Evolutionary conservation across 495 filamentous ascomycete genomes (phyloP).

Genomic region (Lophiostoma macrostomum): DNA sequence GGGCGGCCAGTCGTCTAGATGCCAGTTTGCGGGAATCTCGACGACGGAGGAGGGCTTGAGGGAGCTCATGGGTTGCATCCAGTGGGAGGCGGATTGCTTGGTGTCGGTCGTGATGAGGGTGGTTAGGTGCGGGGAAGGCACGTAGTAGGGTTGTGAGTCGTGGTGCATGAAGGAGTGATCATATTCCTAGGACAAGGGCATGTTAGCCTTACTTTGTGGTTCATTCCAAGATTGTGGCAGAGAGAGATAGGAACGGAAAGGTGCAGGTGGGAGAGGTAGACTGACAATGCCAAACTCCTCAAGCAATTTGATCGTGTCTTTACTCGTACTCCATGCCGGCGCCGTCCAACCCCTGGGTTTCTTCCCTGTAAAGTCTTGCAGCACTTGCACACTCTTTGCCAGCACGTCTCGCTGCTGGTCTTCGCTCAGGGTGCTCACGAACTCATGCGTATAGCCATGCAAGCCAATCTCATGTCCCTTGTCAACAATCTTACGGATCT

Average conservation of each 20-base stretch:
- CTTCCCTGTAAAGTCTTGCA: constrained; percentile 39
- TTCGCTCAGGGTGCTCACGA: constrained; percentile 31
- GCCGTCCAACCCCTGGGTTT: constrained; percentile 45
- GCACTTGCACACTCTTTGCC: constrained; percentile 36
- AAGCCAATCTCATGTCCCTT: constrained; percentile 44
- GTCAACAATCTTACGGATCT: constrained; percentile 42
- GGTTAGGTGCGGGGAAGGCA: constrained; percentile 55
- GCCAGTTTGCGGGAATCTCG: constrained; percentile 67
- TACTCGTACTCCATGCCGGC: constrained; percentile 63
- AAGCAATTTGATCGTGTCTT: constrained; percentile 64
- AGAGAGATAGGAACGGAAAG: too few species aligned
- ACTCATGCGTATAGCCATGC: constrained; percentile 49
- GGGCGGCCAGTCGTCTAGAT: constrained; percentile 61
- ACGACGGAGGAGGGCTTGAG: constrained; percentile 56
- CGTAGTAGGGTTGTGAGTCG: constrained; percentile 64
- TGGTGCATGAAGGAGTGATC: constrained; percentile 67
- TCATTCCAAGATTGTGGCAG: too few species aligned
- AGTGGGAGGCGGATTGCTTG: constrained; percentile 55
- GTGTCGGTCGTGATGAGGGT: constrained; percentile 63
- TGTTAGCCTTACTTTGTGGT: too few species aligned
- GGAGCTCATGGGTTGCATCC: constrained; percentile 63
- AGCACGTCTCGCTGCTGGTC: constrained; percentile 44
- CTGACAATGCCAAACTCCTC: constrained; percentile 62
- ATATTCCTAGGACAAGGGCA: constrained; percentile 56
- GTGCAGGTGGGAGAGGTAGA: background rate